Conservation (phyloP, 1,139 yeast species). For the Kurtzmaniella quercitrusa region DNA sequence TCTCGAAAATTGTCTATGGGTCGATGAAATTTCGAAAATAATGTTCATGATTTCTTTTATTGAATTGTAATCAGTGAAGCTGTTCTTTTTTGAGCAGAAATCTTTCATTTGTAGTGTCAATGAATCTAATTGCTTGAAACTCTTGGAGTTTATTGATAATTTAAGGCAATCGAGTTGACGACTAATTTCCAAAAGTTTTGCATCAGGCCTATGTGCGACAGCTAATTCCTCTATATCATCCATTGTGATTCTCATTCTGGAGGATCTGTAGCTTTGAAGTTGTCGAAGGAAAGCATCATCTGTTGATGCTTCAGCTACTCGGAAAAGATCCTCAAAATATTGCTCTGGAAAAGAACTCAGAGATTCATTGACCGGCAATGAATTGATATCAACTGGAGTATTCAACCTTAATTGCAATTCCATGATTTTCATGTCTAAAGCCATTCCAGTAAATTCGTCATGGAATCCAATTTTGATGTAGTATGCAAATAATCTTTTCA, state of each 20-base stretch:
- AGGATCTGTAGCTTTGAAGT: neutral
- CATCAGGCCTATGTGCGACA: neutral
- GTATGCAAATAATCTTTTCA: neutral
- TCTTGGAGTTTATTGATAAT: neutral
- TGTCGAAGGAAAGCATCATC: neutral
- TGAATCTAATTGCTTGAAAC: conserved; percentile 6
- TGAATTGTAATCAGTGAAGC: conserved; percentile 6
- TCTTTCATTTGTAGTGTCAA: conserved; percentile 5
- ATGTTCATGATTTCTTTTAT: conserved; percentile 5
- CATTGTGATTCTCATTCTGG: neutral
- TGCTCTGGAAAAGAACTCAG: neutral
- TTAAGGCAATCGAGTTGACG: neutral
- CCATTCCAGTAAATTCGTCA: neutral
- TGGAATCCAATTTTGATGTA: neutral
- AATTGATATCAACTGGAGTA: neutral
- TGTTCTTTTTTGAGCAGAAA: conserved; percentile 8
- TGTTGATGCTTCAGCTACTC: neutral
- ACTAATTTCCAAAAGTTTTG: neutral
- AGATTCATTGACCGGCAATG: neutral
- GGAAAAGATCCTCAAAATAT: neutral
- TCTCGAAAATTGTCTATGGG: conserved; percentile 23
- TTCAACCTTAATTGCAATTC: neutral
- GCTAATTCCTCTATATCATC: neutral
- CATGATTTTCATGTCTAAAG: neutral
- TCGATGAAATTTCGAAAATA: conserved; percentile 12